A percentile compares a stretch with the other conserved stretches of the same genome.
Conservation (phyloP, 192 early-diverging fungal genomes). For the Dispira parvispora region DNA sequence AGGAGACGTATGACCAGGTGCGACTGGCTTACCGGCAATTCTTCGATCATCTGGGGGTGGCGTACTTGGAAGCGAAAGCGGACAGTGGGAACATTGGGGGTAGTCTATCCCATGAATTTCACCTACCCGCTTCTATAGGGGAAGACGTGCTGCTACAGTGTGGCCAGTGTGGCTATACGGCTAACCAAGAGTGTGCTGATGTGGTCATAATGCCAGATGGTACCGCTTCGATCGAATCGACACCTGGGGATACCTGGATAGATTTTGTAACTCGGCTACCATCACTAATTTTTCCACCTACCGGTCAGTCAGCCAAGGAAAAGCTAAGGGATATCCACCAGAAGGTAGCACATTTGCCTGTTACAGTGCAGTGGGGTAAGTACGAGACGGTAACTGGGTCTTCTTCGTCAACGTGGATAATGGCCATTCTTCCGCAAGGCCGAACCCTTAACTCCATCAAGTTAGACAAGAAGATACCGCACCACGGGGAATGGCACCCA, state of each 20-base stretch:
- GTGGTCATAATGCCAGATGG: background rate
- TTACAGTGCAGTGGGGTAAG: too few relatives aligned
- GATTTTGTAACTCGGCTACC: background rate
- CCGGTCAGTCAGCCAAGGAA: background rate
- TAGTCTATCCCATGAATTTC: slow-evolving; percentile 76
- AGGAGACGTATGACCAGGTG: slow-evolving; percentile 62
- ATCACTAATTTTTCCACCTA: background rate
- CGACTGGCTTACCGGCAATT: slow-evolving; percentile 56
- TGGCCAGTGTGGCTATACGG: slow-evolving; percentile 53
- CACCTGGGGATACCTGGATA: slow-evolving; percentile 13
- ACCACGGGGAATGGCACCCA: too few relatives aligned
- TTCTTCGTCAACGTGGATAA: too few relatives aligned
- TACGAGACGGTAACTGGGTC: too few relatives aligned
- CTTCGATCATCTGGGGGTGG: slow-evolving; percentile 57
- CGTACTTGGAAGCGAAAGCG: slow-evolving; percentile 72
- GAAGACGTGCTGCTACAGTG: slow-evolving; percentile 71
- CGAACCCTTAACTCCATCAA: too few relatives aligned
- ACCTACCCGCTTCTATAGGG: slow-evolving; percentile 54
- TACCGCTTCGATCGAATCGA: slow-evolving; percentile 23
- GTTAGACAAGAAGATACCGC: too few relatives aligned
- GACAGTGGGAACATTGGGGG: slow-evolving; percentile 90
- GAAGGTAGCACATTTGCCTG: background rate
- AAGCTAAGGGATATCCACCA: background rate
- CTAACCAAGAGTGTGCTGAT: slow-evolving; percentile 31
- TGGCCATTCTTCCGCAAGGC: too few relatives aligned